Conservation (phyloP, 2,329 filamentous ascomycete genomes). For the Fusarium sp. region DNA sequence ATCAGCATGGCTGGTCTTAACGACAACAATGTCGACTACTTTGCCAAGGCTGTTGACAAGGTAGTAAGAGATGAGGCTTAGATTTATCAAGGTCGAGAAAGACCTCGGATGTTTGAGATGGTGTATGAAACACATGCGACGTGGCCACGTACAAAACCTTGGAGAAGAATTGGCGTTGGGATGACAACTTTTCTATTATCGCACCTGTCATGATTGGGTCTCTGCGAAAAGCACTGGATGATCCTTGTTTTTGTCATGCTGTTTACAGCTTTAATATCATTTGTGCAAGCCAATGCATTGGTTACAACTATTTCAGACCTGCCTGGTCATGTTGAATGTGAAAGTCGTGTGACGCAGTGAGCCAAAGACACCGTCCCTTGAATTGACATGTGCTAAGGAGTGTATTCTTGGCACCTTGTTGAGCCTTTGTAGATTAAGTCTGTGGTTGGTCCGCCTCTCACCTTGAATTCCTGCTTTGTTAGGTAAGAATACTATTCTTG, state of each 20-base stretch:
- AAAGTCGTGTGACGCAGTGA: constrained; percentile 9
- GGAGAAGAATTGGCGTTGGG: constrained; percentile 41
- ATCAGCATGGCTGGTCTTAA: constrained; percentile 99
- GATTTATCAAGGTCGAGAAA: constrained; percentile 2
- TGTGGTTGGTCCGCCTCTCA: constrained; percentile 36
- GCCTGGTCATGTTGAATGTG: not conserved
- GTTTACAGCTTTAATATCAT: constrained; percentile 35
- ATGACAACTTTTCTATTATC: constrained; percentile 34
- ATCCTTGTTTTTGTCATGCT: constrained; percentile 35
- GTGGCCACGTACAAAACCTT: constrained; percentile 41
- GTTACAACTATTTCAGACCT: not conserved
- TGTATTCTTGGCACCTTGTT: too few species aligned
- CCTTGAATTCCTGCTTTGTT: constrained; percentile 33
- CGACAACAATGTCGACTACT: constrained; percentile 89
- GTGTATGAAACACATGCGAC: constrained; percentile 40
- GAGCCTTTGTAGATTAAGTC: constrained; percentile 3
- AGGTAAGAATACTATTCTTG: constrained; percentile 32
- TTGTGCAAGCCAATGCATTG: constrained; percentile 32
- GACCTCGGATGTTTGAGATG: constrained; percentile 29
- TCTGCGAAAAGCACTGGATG: constrained; percentile 41
- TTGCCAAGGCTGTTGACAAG: constrained; percentile 87
- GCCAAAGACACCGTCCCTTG: not conserved
- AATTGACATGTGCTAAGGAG: constrained; percentile 8
- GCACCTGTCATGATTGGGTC: constrained; percentile 39
- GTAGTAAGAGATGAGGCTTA: constrained; percentile 64